phyloP scores from a whole-genome alignment of 345 rosid species.

The Euphorbia tirucalli region DNA sequence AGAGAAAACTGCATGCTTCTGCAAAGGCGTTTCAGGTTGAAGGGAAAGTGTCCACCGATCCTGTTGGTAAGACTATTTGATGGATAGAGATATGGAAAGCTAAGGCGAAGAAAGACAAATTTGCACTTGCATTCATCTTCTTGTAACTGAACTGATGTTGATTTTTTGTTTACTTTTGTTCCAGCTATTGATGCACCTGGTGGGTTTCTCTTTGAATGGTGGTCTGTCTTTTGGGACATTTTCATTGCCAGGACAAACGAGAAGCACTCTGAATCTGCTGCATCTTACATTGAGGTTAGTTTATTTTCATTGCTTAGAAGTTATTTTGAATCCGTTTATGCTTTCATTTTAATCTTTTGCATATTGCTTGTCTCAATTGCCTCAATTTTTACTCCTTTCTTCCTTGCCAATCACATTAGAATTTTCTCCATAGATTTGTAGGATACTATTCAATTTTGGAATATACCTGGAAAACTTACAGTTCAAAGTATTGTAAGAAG shows the following conservation, averaged over 20 bases:
- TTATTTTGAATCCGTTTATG: neutral
- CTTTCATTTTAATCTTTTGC: neutral
- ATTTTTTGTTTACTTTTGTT: conserved; percentile 8
- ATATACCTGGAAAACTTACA: neutral
- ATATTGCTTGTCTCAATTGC: neutral
- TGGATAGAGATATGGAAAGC: neutral
- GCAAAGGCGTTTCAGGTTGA: conserved; percentile 65
- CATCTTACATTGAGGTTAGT: conserved; percentile 56
- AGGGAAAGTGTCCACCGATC: conserved; percentile 52
- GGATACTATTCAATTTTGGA: neutral
- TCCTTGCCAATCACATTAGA: neutral
- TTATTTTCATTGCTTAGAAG: neutral
- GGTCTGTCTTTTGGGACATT: conserved; percentile 82
- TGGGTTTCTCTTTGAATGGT: conserved; percentile 75
- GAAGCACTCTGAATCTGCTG: conserved; percentile 55
- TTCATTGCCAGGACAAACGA: conserved; percentile 55
- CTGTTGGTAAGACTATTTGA: conserved; percentile 48
- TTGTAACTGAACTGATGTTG: conserved; percentile 13
- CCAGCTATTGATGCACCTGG: conserved; percentile 69
- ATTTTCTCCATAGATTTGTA: neutral
- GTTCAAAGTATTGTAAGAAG: neutral
- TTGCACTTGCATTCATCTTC: neutral
- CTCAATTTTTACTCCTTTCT: neutral
- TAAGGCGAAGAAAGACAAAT: neutral
- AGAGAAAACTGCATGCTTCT: conserved; percentile 57